phyloP scores from a whole-genome alignment of 2,329 filamentous ascomycete species.

The Nothopassalora personata region DNA sequence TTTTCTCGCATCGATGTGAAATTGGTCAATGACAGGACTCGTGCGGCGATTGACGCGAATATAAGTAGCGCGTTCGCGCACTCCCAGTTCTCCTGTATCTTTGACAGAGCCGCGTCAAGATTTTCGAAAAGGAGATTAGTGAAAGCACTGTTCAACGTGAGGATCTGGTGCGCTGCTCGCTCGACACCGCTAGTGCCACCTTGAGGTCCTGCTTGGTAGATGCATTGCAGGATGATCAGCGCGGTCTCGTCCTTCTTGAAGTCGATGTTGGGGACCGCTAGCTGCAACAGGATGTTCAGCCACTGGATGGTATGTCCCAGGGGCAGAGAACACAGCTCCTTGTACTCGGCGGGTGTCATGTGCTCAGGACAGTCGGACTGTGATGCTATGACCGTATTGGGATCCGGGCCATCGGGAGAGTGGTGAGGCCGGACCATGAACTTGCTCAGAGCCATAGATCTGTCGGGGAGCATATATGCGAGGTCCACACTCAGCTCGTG shows the following conservation, averaged over 20 bases:
- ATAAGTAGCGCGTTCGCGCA: slow-evolving; percentile 20
- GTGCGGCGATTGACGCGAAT: slow-evolving; percentile 19
- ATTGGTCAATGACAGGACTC: slow-evolving; percentile 21
- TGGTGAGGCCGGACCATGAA: slow-evolving; percentile 31
- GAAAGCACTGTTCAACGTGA: too few species aligned
- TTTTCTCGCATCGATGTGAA: background rate
- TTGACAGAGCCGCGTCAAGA: slow-evolving; percentile 11
- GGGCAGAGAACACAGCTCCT: slow-evolving; percentile 46
- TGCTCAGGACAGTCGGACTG: slow-evolving; percentile 45
- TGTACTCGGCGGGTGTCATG: slow-evolving; percentile 49
- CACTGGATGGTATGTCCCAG: slow-evolving; percentile 45
- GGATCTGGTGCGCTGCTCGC: too few species aligned
- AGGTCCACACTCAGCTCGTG: slow-evolving; percentile 26
- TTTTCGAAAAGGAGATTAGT: slow-evolving; percentile 6
- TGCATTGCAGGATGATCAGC: slow-evolving; percentile 47
- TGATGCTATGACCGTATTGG: slow-evolving; percentile 39
- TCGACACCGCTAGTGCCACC: too few species aligned
- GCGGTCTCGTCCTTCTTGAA: slow-evolving; percentile 52
- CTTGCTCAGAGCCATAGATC: slow-evolving; percentile 30
- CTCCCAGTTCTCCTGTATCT: slow-evolving; percentile 28
- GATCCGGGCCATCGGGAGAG: slow-evolving; percentile 13
- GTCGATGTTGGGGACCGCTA: slow-evolving; percentile 53
- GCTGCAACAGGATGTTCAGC: slow-evolving; percentile 45
- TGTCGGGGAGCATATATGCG: slow-evolving; percentile 34
- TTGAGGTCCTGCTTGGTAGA: slow-evolving; percentile 52